Base-by-base conservation (phyloP, 345 rosid species). In the Geranium brycei region DNA sequence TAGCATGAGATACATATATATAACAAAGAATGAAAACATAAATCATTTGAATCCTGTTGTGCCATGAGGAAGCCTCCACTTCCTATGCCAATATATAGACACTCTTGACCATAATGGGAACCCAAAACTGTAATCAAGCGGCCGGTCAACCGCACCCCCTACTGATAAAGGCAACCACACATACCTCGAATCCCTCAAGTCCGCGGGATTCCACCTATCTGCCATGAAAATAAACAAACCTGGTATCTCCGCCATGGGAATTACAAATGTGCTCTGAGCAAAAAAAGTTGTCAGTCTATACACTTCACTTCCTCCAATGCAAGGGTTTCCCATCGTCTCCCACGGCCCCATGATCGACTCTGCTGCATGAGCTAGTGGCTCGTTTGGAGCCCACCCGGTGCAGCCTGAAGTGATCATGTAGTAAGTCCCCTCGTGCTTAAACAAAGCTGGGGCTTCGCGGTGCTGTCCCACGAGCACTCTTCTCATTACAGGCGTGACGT, bases 371-470 rank as follows among this genome's bases (percentile, higher is more conserved):
- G 83, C 88, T 47, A 87, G 59, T 1, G 96, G 96, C 76, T 90
- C 97, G 35, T 93, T 93, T 18, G 97, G 96, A 11, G 97, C 99
- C 99, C 99, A 93, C 41, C 97, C 96, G 2, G 95, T 80, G 69
- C 99, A 93, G 41, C 96, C 90, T 0, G 97, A 93, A 19, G 89
- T 87, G 58, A 90, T 75, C 99, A 93, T 90, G 82, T 93, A 93
- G 67, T 90, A 93, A 35, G 82, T 86, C 8, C 81, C 82, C 30
- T 77, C 80, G 69, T 87, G 77, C 81, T 90, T 93, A 64, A 93
- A 89, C 4, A 93, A 57, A 28, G 97, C 90, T 1, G 97, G 99
- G 60, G 99, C 97, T 81, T 93, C 97, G 61, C 97, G 77, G 71
- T 77, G 91, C 57, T 90, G 83, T 40, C 89, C 88, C 17, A 85